Conservation (phyloP, 2,329 filamentous ascomycete genomes). For the Zymoseptoria tritici region DNA sequence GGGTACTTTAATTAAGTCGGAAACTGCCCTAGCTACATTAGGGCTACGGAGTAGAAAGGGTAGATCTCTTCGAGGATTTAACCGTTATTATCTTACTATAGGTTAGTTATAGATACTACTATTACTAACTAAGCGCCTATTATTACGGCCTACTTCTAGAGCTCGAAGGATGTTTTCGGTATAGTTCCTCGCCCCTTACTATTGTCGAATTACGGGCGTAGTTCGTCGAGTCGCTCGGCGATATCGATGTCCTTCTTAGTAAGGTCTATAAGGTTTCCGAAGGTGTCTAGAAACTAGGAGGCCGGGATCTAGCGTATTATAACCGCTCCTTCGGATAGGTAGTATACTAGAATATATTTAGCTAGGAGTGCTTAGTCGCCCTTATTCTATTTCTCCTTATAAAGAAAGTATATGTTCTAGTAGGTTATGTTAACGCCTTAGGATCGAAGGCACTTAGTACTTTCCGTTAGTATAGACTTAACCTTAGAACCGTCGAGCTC, state of each 20-base stretch:
- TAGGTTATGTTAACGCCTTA: background rate
- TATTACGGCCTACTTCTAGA: background rate
- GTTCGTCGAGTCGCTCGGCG: background rate
- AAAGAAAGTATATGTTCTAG: background rate
- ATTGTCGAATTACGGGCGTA: background rate
- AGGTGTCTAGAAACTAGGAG: background rate
- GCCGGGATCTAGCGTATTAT: background rate
- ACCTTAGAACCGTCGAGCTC: background rate
- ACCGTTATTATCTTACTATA: background rate
- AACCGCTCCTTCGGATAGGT: background rate
- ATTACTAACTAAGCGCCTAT: background rate
- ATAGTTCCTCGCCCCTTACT: background rate
- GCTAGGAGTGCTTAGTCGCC: background rate
- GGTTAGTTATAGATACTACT: background rate
- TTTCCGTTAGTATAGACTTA: background rate
- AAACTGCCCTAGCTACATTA: background rate
- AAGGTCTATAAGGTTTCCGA: background rate
- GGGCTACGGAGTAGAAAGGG: background rate
- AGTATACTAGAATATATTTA: background rate
- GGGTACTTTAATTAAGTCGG: background rate
- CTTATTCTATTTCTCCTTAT: background rate
- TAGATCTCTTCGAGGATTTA: background rate
- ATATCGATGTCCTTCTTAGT: background rate
- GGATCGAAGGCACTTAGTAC: background rate
- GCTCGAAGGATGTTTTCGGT: background rate